Conservation (phyloP, 75 land plant species). For the Pinus albicaulis region DNA sequence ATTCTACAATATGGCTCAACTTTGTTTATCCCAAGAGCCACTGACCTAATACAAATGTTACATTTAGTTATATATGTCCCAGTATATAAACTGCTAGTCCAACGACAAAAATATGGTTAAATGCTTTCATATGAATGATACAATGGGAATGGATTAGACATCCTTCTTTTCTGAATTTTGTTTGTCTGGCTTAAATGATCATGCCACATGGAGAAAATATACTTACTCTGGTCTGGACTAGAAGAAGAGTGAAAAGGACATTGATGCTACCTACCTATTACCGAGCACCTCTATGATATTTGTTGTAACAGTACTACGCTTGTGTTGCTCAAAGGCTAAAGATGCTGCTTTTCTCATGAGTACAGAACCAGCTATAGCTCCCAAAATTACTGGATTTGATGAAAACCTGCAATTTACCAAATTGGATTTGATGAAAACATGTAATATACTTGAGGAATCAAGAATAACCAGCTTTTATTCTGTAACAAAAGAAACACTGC, state of each 20-base stretch:
- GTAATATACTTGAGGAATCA: slow-evolving; percentile 3
- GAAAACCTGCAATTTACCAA: slow-evolving; percentile 20
- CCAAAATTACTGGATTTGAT: slow-evolving; percentile 75
- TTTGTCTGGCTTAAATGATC: not conserved
- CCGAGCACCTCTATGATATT: slow-evolving; percentile 87
- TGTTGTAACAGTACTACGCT: slow-evolving; percentile 77
- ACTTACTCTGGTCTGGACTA: not conserved
- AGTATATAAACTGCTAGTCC: not conserved
- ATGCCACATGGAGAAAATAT: not conserved
- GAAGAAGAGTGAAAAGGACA: not conserved
- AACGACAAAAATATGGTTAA: not conserved
- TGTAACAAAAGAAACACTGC: not conserved
- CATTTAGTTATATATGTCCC: not conserved
- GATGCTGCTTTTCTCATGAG: slow-evolving; percentile 75
- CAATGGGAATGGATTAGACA: not conserved
- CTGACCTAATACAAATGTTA: not conserved
- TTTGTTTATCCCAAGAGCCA: not conserved
- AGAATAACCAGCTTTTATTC: not conserved
- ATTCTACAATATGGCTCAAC: not conserved
- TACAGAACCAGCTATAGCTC: slow-evolving; percentile 77
- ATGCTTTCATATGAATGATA: not conserved
- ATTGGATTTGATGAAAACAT: slow-evolving; percentile 54
- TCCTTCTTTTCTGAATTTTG: not conserved
- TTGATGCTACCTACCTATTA: slow-evolving; percentile 41
- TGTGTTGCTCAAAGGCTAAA: slow-evolving; percentile 69